phyloP scores from a whole-genome alignment of 2,329 filamentous ascomycete genomes.

The Aquanectria penicillioides region DNA sequence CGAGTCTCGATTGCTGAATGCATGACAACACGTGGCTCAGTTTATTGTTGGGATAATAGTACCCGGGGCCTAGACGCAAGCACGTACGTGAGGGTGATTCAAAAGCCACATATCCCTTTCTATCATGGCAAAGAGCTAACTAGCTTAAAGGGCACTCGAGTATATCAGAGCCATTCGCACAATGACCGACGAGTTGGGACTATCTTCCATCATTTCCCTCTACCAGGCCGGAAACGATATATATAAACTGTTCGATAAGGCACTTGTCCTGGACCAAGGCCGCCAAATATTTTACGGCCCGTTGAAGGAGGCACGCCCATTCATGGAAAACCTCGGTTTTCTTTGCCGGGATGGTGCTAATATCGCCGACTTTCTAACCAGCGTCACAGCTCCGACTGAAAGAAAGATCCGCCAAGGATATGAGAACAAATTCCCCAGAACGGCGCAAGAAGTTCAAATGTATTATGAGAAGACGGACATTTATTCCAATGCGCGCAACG shows the following conservation, averaged over 20 bases:
- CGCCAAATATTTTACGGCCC: constrained; percentile 74
- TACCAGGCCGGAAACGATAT: constrained; percentile 78
- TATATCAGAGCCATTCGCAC: constrained; percentile 68
- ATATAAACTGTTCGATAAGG: constrained; percentile 76
- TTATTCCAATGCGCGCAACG: constrained; percentile 58
- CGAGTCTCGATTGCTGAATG: constrained; percentile 75
- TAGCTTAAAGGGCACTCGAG: constrained; percentile 69
- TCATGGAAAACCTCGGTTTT: constrained; percentile 73
- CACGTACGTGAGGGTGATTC: too few relatives aligned
- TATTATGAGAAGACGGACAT: constrained; percentile 63
- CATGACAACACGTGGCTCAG: constrained; percentile 64
- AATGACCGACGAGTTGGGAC: constrained; percentile 69
- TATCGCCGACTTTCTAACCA: constrained; percentile 72
- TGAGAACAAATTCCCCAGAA: constrained; percentile 56
- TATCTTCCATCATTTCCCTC: constrained; percentile 70
- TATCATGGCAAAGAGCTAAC: too few relatives aligned
- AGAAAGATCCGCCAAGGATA: constrained; percentile 63
- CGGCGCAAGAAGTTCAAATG: constrained; percentile 52
- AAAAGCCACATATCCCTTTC: too few relatives aligned
- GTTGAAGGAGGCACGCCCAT: constrained; percentile 65
- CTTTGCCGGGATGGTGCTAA: constrained; percentile 69
- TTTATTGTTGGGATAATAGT: constrained; percentile 75
- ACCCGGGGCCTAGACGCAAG: constrained; percentile 73
- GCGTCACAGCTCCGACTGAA: constrained; percentile 73
- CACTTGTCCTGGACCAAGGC: constrained; percentile 72